Evolutionary conservation across 2,329 filamentous ascomycete species (phyloP).

Genomic region (Neonectria sp.): DNA sequence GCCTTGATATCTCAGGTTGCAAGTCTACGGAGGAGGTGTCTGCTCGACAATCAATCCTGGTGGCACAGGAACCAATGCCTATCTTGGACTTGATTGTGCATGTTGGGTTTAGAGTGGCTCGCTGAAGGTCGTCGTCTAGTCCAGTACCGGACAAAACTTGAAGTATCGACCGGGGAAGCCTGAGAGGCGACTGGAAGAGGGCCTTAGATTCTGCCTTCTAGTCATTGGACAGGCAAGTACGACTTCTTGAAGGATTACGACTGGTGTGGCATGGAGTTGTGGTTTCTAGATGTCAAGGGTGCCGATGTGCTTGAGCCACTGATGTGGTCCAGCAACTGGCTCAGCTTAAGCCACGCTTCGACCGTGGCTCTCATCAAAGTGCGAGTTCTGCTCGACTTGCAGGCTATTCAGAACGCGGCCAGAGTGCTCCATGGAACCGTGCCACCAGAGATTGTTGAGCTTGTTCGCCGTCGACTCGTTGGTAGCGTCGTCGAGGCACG

Average conservation of each 20-base stretch:
- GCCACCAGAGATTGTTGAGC: slow-evolving; percentile 40
- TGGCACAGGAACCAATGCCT: too few species aligned
- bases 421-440: slow-evolving; percentile 26
- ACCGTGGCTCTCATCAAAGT: slow-evolving; percentile 45
- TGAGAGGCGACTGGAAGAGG: too few species aligned
- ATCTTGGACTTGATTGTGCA: too few species aligned
- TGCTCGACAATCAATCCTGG: too few species aligned
- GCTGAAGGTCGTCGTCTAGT: too few species aligned
- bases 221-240: too few species aligned
- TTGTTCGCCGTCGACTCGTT: slow-evolving; percentile 37
- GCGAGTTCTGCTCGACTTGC: slow-evolving; percentile 42
- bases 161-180: too few species aligned
- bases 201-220: too few species aligned
- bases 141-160: too few species aligned
- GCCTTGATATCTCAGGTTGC: too few species aligned
- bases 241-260: slow-evolving; percentile 56
- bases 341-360: slow-evolving; percentile 31
- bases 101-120: too few species aligned
- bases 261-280: slow-evolving; percentile 36
- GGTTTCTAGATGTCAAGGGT: slow-evolving; percentile 52
- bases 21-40: too few species aligned
- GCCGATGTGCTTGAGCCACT: slow-evolving; percentile 59
- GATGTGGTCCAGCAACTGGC: slow-evolving; percentile 13
- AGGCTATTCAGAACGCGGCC: slow-evolving; percentile 32
- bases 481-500: slow-evolving; percentile 21